These are phyloP conservation scores for Vittaforma corneae DNA, from an alignment of 371 early-diverging fungal genomes.

Conservation along the genomic window DNA sequence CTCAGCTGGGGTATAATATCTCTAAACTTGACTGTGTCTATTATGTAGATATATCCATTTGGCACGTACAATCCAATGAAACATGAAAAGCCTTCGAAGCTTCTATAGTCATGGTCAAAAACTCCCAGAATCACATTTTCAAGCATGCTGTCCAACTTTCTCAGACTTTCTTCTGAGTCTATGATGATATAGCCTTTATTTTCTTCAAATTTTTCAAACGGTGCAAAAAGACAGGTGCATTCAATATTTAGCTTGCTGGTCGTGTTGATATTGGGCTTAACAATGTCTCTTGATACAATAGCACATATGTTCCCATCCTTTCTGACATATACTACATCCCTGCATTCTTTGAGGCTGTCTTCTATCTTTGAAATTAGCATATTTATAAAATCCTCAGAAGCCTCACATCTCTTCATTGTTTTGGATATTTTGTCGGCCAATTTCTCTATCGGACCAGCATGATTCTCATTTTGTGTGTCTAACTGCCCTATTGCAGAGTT, in stretches of 20 bases:
- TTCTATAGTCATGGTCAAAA: constrained; percentile 49
- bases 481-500: constrained; percentile 6
- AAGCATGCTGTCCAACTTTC: constrained; percentile 8
- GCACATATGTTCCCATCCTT: constrained; percentile 9
- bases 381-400: background rate
- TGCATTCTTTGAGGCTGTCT: background rate
- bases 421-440: background rate
- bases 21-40: constrained; percentile 34
- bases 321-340: constrained; percentile 8
- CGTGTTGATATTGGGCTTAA: constrained; percentile 18
- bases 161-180: constrained; percentile 11
- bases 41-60: constrained; percentile 30
- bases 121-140: constrained; percentile 35
- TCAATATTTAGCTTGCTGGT: background rate
- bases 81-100: constrained; percentile 48
- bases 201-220: background rate
- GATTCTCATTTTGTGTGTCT: background rate
- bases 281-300: constrained; percentile 12
- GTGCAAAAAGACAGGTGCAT: constrained; percentile 11
- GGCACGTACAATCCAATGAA: constrained; percentile 14
- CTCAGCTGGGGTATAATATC: constrained; percentile 10
- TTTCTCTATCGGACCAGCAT: constrained; percentile 2
- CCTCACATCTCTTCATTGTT: constrained; percentile 5
- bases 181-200: background rate
- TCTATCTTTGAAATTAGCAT: background rate